A percentile compares a stretch with the other conserved stretches of the same genome.
phyloP scores from a whole-genome alignment of 495 filamentous ascomycete genomes.

The Penicillium coprophilum region DNA sequence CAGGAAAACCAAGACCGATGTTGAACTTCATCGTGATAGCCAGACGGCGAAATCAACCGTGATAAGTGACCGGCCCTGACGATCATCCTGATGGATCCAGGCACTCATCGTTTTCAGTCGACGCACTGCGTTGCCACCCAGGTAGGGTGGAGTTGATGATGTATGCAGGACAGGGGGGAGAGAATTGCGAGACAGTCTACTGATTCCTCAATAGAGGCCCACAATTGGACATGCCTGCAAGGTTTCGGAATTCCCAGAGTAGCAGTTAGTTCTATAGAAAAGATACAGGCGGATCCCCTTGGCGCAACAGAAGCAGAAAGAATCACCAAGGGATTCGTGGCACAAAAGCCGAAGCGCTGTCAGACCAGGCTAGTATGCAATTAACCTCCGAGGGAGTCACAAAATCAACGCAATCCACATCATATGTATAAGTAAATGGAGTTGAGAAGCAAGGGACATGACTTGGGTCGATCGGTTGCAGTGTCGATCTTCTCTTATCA shows the following conservation, averaged over 20 bases:
- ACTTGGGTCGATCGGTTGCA: slow-evolving; percentile 12
- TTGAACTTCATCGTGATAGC: slow-evolving; percentile 19
- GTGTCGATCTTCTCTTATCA: slow-evolving; percentile 24
- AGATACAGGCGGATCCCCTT: neutral
- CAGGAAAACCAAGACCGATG: slow-evolving; percentile 22
- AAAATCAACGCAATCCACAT: neutral
- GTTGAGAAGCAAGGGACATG: slow-evolving; percentile 20
- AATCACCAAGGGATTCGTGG: neutral
- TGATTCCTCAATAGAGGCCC: slow-evolving; percentile 8
- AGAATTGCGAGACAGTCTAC: slow-evolving; percentile 28
- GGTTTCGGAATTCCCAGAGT: slow-evolving; percentile 24
- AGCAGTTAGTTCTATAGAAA: slow-evolving; percentile 2
- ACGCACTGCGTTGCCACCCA: slow-evolving; percentile 26
- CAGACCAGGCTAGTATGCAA: neutral
- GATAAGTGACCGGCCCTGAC: slow-evolving; percentile 28
- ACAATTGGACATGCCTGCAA: slow-evolving; percentile 27
- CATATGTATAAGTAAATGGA: neutral
- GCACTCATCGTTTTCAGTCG: slow-evolving; percentile 29
- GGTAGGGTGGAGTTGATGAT: slow-evolving; percentile 20
- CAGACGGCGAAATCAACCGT: slow-evolving; percentile 22
- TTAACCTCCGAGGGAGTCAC: neutral
- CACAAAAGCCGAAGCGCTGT: neutral
- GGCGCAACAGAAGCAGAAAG: slow-evolving; percentile 17
- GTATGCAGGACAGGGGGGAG: slow-evolving; percentile 15
- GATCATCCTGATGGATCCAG: slow-evolving; percentile 30